Evolutionary conservation across 441 rosid species (phyloP), one percentile per base, ranked within the genome.

Genomic region (Macaranga tanarius): DNA sequence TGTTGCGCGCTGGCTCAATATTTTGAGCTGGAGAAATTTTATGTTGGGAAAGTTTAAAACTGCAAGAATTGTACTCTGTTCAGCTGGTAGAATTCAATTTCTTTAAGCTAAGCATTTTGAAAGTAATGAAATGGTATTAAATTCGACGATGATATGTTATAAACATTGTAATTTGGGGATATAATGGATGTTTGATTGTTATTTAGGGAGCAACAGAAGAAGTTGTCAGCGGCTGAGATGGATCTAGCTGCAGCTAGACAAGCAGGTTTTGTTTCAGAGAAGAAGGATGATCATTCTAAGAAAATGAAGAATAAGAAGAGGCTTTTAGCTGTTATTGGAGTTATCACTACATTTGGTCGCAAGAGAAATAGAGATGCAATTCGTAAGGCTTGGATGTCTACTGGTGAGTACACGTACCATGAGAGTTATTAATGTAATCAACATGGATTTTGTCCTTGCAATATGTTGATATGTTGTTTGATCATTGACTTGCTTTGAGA

Each of bases 381-480:
- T 62, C 89, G 98, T 19, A 89, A 89, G 85, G 92, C 98, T 59
- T 92, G 98, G 98, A 87, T 90, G 96, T 93, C 93, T 58, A 58
- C 65, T 12, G 81, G 81, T 60, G 55, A 60, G 28, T 38, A 59
- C 58, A 25, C 23, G 47, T 70, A 3, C 25, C 51, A 7, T 52
- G 20, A 52, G 22, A 17, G 2, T n/a, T 17, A 52, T 6, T 52
- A 6, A 9, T 52, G 57, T 4, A 34, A 34, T 34, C 38, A 0
- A 34, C 38, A 34, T 34, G 38, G 38, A 34, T 34, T 34, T 34
- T 34, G 7, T 34, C 38, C 6, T 34, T 34, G 38, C 6, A 34
- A 34, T 34, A 34, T 34, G 38, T 34, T 0, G 38, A 34, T 34
- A 34, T 34, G 6, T 34, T 34, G 38, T 34, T 34, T 34, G 38